Evolutionary conservation across 2,329 filamentous ascomycete species (phyloP).

Genomic region (Colletotrichum musae): DNA sequence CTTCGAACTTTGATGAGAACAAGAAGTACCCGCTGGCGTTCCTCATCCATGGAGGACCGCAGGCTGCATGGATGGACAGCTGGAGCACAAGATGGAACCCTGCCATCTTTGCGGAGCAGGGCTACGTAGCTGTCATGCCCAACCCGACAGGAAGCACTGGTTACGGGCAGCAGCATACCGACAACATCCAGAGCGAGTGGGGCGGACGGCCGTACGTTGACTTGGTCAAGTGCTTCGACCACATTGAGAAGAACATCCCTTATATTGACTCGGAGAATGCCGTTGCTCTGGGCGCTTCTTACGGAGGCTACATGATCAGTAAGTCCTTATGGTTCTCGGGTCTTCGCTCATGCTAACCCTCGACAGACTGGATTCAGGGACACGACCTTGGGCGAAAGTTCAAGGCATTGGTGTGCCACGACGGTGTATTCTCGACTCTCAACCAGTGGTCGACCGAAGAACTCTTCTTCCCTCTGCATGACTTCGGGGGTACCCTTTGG

Average conservation of each 20-base stretch:
- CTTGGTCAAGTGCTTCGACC: conserved; percentile 82
- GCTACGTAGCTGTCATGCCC: conserved; percentile 85
- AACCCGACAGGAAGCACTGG: conserved; percentile 89
- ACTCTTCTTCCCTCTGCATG: conserved; percentile 79
- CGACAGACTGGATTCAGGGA: conserved; percentile 87
- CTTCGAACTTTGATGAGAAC: conserved; percentile 74
- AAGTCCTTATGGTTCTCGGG: conserved; percentile 43
- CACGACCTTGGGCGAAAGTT: conserved; percentile 86
- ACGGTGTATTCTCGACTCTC: conserved; percentile 84
- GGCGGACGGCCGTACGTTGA: conserved; percentile 89
- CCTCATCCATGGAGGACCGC: conserved; percentile 87
- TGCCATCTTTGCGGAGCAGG: conserved; percentile 88
- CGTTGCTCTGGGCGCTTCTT: conserved; percentile 82
- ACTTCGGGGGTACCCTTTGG: conserved; percentile 75
- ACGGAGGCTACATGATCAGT: conserved; percentile 84
- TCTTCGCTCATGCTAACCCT: conserved; percentile 44
- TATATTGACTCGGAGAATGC: conserved; percentile 79
- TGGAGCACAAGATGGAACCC: conserved; percentile 92
- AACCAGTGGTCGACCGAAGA: conserved; percentile 77
- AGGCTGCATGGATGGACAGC: conserved; percentile 80
- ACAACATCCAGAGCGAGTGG: conserved; percentile 86
- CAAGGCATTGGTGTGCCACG: conserved; percentile 89
- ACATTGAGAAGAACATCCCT: conserved; percentile 74
- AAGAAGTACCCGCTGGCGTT: conserved; percentile 86
- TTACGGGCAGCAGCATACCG: conserved; percentile 83